A percentile compares a stretch with the other conserved stretches of the same genome.
These are phyloP conservation scores for Fusarium camptoceras DNA, from an alignment of 2,329 filamentous ascomycete species.

Conservation along the genomic window DNA sequence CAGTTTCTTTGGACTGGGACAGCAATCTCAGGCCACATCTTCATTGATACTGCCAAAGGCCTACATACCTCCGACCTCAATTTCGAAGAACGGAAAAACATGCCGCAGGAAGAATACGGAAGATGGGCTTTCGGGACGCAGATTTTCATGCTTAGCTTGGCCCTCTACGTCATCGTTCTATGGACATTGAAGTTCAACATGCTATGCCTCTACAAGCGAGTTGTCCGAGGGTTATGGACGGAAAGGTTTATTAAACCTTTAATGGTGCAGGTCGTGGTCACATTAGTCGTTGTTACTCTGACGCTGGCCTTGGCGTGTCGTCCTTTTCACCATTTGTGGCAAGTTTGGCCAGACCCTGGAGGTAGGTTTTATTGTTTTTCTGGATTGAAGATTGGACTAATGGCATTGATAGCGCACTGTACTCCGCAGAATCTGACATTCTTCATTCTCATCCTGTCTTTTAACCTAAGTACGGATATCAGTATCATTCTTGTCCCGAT, in stretches of 20 bases:
- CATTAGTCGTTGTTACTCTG: constrained; percentile 44
- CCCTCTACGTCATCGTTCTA: constrained; percentile 51
- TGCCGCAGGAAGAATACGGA: constrained; percentile 45
- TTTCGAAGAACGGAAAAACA: constrained; percentile 46
- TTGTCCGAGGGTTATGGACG: constrained; percentile 52
- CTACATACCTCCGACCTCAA: constrained; percentile 48
- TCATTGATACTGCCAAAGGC: constrained; percentile 47
- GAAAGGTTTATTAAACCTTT: constrained; percentile 52
- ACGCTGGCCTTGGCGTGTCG: constrained; percentile 49
- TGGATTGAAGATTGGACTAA: too few species aligned
- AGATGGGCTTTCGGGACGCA: constrained; percentile 51
- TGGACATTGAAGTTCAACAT: constrained; percentile 58
- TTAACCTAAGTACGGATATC: constrained; percentile 52
- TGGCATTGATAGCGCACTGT: constrained; percentile 33
- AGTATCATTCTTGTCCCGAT: constrained; percentile 53
- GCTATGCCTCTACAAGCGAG: constrained; percentile 54
- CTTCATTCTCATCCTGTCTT: constrained; percentile 49
- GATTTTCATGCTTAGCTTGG: constrained; percentile 52
- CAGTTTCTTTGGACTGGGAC: constrained; percentile 39
- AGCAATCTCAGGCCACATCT: constrained; percentile 41
- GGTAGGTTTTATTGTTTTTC: too few species aligned
- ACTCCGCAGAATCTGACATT: constrained; percentile 49
- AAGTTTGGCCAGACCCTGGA: constrained; percentile 53
- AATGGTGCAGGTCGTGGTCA: constrained; percentile 48
- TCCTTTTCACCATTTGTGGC: constrained; percentile 52